Conservation (phyloP, 257 asterid genomes). For the Capsicum chinense region DNA sequence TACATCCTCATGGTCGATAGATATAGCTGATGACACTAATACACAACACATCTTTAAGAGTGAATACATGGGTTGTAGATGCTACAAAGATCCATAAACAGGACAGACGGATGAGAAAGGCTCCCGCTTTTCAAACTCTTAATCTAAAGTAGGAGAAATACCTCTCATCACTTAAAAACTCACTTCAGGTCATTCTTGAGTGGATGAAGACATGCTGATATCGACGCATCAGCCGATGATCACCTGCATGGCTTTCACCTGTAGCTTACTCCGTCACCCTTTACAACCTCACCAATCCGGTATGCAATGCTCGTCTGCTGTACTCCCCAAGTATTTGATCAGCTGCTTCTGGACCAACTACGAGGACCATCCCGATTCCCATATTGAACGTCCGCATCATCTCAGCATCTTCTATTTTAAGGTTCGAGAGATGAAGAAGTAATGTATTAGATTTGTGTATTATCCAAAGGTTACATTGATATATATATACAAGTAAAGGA, state of each 20-base stretch:
- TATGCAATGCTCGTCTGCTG: conserved; percentile 32
- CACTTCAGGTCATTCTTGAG: not conserved
- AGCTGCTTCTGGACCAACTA: conserved; percentile 71
- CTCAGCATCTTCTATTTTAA: conserved; percentile 61
- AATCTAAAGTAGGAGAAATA: not conserved
- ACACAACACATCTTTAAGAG: conserved; percentile 11
- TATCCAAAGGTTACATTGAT: too few species aligned
- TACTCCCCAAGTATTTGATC: conserved; percentile 50
- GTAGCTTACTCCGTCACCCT: conserved; percentile 70
- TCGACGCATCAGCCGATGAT: not conserved
- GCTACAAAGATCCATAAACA: not conserved
- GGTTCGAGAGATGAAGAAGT: too few species aligned
- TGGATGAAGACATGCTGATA: not conserved
- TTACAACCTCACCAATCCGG: conserved; percentile 70
- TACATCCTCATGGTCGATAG: not conserved
- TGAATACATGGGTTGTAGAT: not conserved
- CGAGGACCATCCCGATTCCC: conserved; percentile 98
- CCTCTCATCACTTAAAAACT: not conserved
- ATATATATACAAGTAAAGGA: too few species aligned
- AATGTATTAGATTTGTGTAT: too few species aligned
- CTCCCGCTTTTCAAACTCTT: conserved; percentile 7
- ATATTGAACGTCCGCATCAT: conserved; percentile 90
- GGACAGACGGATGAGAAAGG: not conserved
- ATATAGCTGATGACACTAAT: not conserved
- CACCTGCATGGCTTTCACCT: conserved; percentile 26